Percentiles rank a stretch among this genome's conserved stretches.
These are phyloP conservation scores for Claviceps purpurea DNA, from an alignment of 2,329 filamentous ascomycete species.

Conservation along the genomic window DNA sequence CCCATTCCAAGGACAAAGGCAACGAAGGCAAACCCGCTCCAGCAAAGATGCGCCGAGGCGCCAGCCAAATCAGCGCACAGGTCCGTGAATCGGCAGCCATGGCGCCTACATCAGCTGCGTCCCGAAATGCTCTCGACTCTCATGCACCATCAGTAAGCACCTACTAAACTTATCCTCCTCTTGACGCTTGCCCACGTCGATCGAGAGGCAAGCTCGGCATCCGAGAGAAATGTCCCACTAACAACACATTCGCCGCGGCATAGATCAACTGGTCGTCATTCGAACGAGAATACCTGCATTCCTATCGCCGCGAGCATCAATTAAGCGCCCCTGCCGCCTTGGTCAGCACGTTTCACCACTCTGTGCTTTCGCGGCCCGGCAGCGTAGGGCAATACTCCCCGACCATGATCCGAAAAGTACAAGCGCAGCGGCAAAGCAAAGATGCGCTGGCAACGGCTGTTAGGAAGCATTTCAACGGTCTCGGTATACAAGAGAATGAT, in stretches of 20 bases:
- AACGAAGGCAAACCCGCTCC: conserved; percentile 28
- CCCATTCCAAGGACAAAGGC: conserved; percentile 28
- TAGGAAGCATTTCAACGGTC: conserved; percentile 71
- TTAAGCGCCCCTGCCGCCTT: conserved; percentile 61
- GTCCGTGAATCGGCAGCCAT: conserved; percentile 18
- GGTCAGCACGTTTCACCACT: conserved; percentile 46
- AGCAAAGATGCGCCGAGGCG: conserved; percentile 42
- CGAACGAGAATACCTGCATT: conserved; percentile 54
- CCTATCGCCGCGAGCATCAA: conserved; percentile 61
- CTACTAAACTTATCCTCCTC: conserved; percentile 2
- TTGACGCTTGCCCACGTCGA: neutral
- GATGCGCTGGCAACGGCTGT: conserved; percentile 59
- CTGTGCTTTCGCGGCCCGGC: conserved; percentile 45
- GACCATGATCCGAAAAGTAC: conserved; percentile 56
- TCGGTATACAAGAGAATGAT: conserved; percentile 69
- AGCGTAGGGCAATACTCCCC: conserved; percentile 61
- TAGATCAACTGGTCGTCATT: conserved; percentile 56
- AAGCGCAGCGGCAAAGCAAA: conserved; percentile 54
- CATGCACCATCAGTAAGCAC: conserved; percentile 21
- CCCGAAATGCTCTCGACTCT: conserved; percentile 17
- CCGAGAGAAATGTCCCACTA: neutral
- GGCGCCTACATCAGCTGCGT: conserved; percentile 21
- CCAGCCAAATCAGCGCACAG: conserved; percentile 36
- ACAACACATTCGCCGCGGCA: conserved; percentile 5
- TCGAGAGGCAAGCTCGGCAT: neutral